Evolutionary conservation across 257 asterid species (phyloP).

Genomic region (Plantago major): DNA sequence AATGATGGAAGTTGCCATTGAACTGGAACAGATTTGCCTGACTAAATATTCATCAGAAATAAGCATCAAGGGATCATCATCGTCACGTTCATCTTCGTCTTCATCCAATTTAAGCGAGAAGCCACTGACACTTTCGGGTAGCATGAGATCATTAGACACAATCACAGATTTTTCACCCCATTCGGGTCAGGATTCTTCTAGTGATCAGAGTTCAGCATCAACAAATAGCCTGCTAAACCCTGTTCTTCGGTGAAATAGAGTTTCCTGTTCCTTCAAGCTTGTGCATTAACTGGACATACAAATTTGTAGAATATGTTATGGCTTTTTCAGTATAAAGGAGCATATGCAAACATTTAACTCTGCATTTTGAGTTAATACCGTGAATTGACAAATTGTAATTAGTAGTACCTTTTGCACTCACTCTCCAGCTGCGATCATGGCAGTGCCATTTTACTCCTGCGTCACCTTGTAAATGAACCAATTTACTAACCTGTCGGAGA

Average conservation of each 20-base stretch:
- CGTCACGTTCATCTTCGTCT: constrained; percentile 27
- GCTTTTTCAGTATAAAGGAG: neutral
- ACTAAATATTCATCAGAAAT: constrained; percentile 30
- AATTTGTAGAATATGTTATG: constrained; percentile 1
- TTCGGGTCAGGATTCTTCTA: constrained; percentile 51
- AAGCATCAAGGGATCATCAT: constrained; percentile 17
- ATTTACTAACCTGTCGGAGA: no score
- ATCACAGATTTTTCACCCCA: constrained; percentile 37
- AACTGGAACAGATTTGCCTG: constrained; percentile 53
- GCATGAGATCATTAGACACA: constrained; percentile 29
- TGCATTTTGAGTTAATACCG: neutral
- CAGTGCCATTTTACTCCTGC: no score
- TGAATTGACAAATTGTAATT: neutral
- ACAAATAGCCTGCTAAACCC: constrained; percentile 53
- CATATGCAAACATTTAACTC: neutral
- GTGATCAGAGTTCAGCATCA: constrained; percentile 69
- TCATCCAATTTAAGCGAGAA: constrained; percentile 35
- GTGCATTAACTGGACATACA: constrained; percentile 1
- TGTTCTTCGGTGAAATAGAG: constrained; percentile 21
- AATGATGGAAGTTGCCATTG: constrained; percentile 69
- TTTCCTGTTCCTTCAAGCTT: neutral
- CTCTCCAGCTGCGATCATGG: neutral
- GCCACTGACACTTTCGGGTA: constrained; percentile 25
- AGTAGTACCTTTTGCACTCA: neutral
- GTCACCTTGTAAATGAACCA: no score